These are phyloP conservation scores for Amylostereum chailletii DNA, from an alignment of 1,284 basidiomycete genomes.

Conservation along the genomic window DNA sequence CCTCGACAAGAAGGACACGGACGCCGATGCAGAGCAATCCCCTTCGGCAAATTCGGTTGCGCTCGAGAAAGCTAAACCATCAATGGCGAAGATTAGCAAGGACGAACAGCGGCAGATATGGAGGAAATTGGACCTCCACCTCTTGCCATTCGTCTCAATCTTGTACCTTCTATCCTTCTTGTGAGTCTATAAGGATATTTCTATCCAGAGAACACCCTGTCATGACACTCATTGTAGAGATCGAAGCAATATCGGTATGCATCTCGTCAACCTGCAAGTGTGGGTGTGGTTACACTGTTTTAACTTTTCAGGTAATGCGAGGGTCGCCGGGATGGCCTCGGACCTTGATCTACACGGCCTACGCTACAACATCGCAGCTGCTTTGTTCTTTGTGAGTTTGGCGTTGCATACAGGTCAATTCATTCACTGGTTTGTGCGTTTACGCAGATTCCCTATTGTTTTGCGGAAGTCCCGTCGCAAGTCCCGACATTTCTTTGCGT, in stretches of 20 bases:
- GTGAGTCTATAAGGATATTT: slow-evolving; percentile 23
- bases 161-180: slow-evolving; percentile 52
- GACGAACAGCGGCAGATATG: slow-evolving; percentile 27
- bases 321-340: slow-evolving; percentile 14
- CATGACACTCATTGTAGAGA: slow-evolving; percentile 18
- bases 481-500: not conserved
- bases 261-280: not conserved
- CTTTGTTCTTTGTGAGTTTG: slow-evolving; percentile 10
- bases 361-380: slow-evolving; percentile 15
- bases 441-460: slow-evolving; percentile 12
- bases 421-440: not conserved
- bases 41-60: too few species aligned
- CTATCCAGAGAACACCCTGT: not conserved
- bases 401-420: not conserved
- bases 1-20: too few species aligned
- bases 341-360: slow-evolving; percentile 15
- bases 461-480: slow-evolving; percentile 14
- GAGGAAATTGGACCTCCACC: slow-evolving; percentile 39
- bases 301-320: slow-evolving; percentile 13
- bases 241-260: slow-evolving; percentile 25
- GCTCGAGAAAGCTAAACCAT: too few species aligned
- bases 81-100: not conserved
- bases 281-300: not conserved
- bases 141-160: slow-evolving; percentile 42
- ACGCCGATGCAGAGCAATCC: too few species aligned